Percentiles rank a stretch among this genome's conserved stretches.
phyloP scores from a whole-genome alignment of 306 rosid genomes.

The Canavalia ensiformis region DNA sequence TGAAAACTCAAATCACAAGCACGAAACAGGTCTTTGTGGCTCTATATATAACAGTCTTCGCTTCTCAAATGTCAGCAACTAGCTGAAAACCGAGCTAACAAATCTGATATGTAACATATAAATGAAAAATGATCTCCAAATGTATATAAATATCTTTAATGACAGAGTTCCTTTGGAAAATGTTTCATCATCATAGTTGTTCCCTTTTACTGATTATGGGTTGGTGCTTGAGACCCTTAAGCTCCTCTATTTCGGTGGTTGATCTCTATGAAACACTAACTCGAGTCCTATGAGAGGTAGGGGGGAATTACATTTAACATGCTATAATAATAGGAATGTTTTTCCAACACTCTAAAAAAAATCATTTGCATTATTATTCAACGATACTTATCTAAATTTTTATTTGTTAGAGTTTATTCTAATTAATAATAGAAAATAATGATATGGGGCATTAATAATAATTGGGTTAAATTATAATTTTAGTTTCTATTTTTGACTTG shows the following conservation, averaged over 20 bases:
- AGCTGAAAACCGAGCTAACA: slow-evolving; percentile 40
- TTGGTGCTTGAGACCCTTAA: too few relatives aligned
- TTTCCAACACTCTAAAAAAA: background rate
- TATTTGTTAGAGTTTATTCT: background rate
- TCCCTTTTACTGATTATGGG: background rate
- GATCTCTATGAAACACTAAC: too few relatives aligned
- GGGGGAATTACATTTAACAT: too few relatives aligned
- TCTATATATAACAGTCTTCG: background rate
- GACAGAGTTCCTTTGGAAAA: slow-evolving; percentile 15
- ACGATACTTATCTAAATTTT: background rate
- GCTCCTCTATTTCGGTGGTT: too few relatives aligned
- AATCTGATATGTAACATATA: slow-evolving; percentile 2
- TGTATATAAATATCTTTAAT: slow-evolving; percentile 39
- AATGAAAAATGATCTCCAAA: slow-evolving; percentile 7
- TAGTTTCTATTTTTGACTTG: too few relatives aligned
- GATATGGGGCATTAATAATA: too few relatives aligned
- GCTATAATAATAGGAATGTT: too few relatives aligned
- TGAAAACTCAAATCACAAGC: background rate
- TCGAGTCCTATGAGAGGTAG: too few relatives aligned
- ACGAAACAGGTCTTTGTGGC: background rate
- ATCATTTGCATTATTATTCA: background rate
- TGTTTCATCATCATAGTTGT: background rate
- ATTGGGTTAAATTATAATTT: too few relatives aligned
- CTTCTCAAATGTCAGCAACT: slow-evolving; percentile 1
- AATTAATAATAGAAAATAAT: background rate